Conservation (phyloP, 2,329 filamentous ascomycete genomes). For the Colletotrichum eremochloae region DNA sequence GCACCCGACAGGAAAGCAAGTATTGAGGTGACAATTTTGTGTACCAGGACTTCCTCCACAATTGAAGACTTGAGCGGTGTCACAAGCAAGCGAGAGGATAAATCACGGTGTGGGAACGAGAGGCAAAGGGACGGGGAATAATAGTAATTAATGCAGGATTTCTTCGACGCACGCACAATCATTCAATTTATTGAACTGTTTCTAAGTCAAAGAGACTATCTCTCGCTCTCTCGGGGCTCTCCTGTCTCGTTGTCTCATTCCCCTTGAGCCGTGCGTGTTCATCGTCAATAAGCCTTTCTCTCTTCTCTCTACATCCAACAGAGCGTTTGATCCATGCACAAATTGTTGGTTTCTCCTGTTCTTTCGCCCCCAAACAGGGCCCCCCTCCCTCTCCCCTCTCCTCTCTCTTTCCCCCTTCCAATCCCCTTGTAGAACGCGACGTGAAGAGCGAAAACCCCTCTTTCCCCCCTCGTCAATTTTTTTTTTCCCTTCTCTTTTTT, state of each 20-base stretch:
- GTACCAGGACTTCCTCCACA: neutral
- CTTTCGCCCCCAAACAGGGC: neutral
- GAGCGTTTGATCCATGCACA: constrained; percentile 5
- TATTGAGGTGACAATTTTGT: neutral
- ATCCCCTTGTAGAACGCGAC: constrained; percentile 5
- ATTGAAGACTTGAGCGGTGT: neutral
- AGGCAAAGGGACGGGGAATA: neutral
- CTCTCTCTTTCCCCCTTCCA: neutral
- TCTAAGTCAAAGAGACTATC: neutral
- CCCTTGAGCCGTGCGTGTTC: constrained; percentile 10
- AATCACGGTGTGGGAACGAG: neutral
- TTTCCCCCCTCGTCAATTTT: constrained; percentile 20
- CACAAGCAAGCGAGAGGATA: neutral
- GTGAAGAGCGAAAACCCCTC: constrained; percentile 36
- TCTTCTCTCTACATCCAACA: neutral
- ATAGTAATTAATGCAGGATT: neutral
- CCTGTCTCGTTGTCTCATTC: neutral
- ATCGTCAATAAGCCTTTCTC: constrained; percentile 1
- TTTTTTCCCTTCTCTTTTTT: neutral
- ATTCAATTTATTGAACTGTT: neutral
- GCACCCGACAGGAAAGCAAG: neutral
- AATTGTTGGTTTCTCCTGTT: constrained; percentile 23
- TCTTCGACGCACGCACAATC: neutral
- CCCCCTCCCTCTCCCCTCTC: neutral
- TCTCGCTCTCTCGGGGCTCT: neutral